phyloP scores from a whole-genome alignment of 805 yeast species.

The Teunomyces atbi region DNA sequence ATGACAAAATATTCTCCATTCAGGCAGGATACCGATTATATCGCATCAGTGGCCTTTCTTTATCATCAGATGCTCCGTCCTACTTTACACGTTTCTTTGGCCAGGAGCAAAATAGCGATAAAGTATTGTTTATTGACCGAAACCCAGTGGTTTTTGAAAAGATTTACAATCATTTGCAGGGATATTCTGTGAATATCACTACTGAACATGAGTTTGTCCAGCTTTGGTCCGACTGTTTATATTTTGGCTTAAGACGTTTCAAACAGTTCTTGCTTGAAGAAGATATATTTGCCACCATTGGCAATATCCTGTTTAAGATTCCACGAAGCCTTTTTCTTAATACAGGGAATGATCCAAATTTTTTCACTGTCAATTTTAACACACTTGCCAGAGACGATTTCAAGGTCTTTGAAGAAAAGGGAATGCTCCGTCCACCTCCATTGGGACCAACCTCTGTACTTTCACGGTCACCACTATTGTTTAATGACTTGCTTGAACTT shows the following conservation, averaged over 20 bases:
- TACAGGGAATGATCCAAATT: constrained; percentile 77
- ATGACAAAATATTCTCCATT: constrained; percentile 63
- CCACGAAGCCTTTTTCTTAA: constrained; percentile 52
- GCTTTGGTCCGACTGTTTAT: constrained; percentile 67
- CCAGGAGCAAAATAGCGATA: constrained; percentile 35
- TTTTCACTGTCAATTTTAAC: constrained; percentile 61
- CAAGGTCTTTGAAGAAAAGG: constrained; percentile 33
- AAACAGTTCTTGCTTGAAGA: constrained; percentile 47
- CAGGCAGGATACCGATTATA: constrained; percentile 67
- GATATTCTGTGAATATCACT: constrained; percentile 64
- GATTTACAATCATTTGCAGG: constrained; percentile 74
- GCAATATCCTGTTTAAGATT: constrained; percentile 58
- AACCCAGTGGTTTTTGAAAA: constrained; percentile 65
- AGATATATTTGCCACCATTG: constrained; percentile 58
- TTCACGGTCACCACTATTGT: constrained; percentile 52
- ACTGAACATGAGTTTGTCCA: constrained; percentile 61
- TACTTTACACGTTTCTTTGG: constrained; percentile 75
- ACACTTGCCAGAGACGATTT: constrained; percentile 50
- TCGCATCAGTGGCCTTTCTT: constrained; percentile 75
- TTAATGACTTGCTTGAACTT: constrained; percentile 52
- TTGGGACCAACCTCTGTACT: constrained; percentile 54
- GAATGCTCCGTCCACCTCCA: constrained; percentile 76
- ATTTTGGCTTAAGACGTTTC: constrained; percentile 63
- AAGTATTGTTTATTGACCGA: constrained; percentile 66
- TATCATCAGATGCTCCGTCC: constrained; percentile 84